phyloP scores from a whole-genome alignment of 768 basidiomycete genomes.

The Auriscalpium microsporum region DNA sequence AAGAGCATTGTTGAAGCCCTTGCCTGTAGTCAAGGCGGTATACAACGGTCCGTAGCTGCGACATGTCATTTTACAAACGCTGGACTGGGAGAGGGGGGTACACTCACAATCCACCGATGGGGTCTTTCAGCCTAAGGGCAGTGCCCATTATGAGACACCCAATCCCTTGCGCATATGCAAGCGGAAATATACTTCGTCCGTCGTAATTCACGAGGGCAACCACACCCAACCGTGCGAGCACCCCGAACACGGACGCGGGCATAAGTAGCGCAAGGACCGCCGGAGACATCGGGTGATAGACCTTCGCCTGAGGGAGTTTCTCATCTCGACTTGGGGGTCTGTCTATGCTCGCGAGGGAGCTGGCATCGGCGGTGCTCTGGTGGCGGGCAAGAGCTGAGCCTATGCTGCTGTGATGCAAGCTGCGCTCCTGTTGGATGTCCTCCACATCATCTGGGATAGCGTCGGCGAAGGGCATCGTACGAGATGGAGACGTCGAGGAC shows the following conservation, averaged over 20 bases:
- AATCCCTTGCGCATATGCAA: conserved; percentile 78
- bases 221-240: conserved; percentile 74
- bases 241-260: conserved; percentile 80
- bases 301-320: conserved; percentile 25
- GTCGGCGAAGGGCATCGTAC: no score
- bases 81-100: conserved; percentile 4
- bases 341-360: conserved; percentile 35
- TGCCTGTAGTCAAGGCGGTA: conserved; percentile 81
- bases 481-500: no score
- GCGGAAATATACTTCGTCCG: conserved; percentile 67
- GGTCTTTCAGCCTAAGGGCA: conserved; percentile 57
- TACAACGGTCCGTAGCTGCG: conserved; percentile 81
- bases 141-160: conserved; percentile 94
- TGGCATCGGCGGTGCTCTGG: conserved; percentile 23
- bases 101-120: conserved; percentile 68
- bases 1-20: conserved; percentile 5
- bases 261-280: conserved; percentile 65
- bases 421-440: not conserved
- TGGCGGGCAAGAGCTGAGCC: conserved; percentile 29
- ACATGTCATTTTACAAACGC: not conserved
- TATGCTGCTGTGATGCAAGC: conserved; percentile 15
- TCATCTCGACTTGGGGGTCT: conserved; percentile 29
- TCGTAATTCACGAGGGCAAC: conserved; percentile 65
- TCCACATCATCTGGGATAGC: no score
- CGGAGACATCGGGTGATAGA: conserved; percentile 47